These are phyloP conservation scores for Citrus sp. DNA, from an alignment of 345 rosid species.

Conservation along the genomic window DNA sequence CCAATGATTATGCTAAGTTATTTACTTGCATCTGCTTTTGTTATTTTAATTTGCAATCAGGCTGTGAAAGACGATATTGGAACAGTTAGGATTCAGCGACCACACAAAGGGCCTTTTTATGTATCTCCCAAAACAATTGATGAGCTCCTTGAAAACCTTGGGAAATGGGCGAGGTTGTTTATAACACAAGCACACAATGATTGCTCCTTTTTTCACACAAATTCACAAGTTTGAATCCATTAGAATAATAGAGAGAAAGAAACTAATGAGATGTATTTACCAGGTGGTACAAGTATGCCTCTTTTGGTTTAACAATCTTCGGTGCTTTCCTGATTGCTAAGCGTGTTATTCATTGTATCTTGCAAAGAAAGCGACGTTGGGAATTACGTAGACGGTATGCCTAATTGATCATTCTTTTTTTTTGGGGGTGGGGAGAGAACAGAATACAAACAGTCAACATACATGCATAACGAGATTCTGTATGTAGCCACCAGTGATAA, in stretches of 20 bases:
- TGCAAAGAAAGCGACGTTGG: constrained; percentile 58
- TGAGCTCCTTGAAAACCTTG: constrained; percentile 58
- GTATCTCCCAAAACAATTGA: constrained; percentile 75
- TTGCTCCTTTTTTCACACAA: not conserved
- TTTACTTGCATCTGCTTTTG: constrained; percentile 5
- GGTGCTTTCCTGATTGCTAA: constrained; percentile 67
- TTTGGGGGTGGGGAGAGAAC: too few species aligned
- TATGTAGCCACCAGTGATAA: not conserved
- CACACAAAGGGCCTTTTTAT: constrained; percentile 86
- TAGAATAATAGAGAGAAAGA: constrained; percentile 2
- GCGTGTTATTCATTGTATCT: constrained; percentile 44
- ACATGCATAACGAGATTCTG: not conserved
- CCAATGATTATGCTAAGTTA: not conserved
- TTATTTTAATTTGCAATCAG: constrained; percentile 36
- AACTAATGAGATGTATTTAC: constrained; percentile 14
- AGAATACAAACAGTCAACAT: not conserved
- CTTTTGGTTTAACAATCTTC: constrained; percentile 60
- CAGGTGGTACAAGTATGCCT: constrained; percentile 77
- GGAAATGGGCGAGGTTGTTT: constrained; percentile 80
- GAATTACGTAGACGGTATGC: constrained; percentile 51
- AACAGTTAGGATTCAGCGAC: constrained; percentile 71
- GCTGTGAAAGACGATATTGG: constrained; percentile 90
- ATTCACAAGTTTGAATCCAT: not conserved
- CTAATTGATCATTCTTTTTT: not conserved
- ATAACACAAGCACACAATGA: not conserved